Base-by-base conservation (phyloP, 2,329 filamentous ascomycete species). In the Aspergillus sp. region DNA sequence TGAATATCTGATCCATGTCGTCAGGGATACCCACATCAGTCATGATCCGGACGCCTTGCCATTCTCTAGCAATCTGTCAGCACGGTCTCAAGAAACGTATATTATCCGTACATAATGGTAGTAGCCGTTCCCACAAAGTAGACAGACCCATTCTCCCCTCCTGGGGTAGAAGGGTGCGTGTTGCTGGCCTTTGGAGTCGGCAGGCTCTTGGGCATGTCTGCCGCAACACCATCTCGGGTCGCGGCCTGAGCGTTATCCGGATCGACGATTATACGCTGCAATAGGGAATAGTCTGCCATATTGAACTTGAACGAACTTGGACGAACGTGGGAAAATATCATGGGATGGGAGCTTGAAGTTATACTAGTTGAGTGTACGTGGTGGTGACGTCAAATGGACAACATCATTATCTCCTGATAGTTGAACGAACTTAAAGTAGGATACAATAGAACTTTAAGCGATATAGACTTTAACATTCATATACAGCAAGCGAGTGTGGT, bases 141-240 rank as follows among this genome's bases (percentile, higher is more conserved):
- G 3, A 78, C 53, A 3, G 69, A 70, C 35, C 71, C 75, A 65
- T 77, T 74, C 44, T 73, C 70, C 0, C 60, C 61, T 7, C 66
- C 71, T 15, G 59, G 21, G 15, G 60, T 65, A 2, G 69, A 67
- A 1, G 80, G 79, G 63, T 80, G 75, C 4, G 75, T 52, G 57
- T 79, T 79, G 45, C 72, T 77, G 46, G 75, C 70, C 61, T 78
- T 80, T n/a, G 79, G 73, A 8, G 69, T 61, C 7, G 80, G 79
- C 0, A 82, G 66, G 8, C 66, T 61, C 14, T 65, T 54, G 3
- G 78, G 72, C 4, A 73, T 58, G 9, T 60, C 19, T 14, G 57
- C 53, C 1, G 63, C 52, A 14, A 68, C 62, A 6, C 74, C 58
- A 56, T 79, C 71, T 31, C 76, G 73, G 2, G 74, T 78, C 5